Conservation (phyloP, 345 rosid genomes). For the Capsella bursapastoris region DNA sequence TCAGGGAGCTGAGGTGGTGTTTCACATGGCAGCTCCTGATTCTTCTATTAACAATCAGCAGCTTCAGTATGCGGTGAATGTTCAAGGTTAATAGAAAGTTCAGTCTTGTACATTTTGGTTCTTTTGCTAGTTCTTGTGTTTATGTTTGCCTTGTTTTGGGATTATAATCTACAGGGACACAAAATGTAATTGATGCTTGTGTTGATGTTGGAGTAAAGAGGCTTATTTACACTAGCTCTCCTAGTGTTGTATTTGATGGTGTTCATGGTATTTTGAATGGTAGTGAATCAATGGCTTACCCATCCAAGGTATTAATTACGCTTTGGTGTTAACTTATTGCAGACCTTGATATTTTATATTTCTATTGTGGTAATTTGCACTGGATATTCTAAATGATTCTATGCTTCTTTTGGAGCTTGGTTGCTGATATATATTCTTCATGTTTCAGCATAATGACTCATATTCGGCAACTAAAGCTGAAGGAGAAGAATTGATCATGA, state of each 20-base stretch:
- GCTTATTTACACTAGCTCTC: constrained; percentile 91
- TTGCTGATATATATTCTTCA: constrained; percentile 5
- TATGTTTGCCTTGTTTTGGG: background rate
- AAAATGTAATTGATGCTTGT: constrained; percentile 85
- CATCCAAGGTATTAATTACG: constrained; percentile 56
- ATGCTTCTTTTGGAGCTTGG: constrained; percentile 13
- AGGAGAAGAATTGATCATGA: constrained; percentile 70
- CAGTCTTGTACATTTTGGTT: background rate
- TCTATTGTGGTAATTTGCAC: background rate
- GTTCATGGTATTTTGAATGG: constrained; percentile 63
- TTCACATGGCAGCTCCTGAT: constrained; percentile 98
- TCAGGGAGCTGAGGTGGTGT: constrained; percentile 83
- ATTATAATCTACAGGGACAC: constrained; percentile 52
- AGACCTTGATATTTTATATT: background rate
- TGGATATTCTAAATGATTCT: background rate
- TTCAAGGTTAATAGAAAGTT: constrained; percentile 57
- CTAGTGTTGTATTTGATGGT: constrained; percentile 95
- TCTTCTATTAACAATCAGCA: constrained; percentile 72
- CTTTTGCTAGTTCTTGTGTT: background rate
- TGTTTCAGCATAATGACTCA: constrained; percentile 74
- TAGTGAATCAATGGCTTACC: constrained; percentile 73
- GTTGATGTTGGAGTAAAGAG: constrained; percentile 75
- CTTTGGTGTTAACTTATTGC: background rate
- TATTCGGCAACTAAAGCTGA: constrained; percentile 86
- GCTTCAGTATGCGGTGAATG: constrained; percentile 89